Evolutionary conservation across 305 asterid species (phyloP).

Genomic region (Plantago coronopus): DNA sequence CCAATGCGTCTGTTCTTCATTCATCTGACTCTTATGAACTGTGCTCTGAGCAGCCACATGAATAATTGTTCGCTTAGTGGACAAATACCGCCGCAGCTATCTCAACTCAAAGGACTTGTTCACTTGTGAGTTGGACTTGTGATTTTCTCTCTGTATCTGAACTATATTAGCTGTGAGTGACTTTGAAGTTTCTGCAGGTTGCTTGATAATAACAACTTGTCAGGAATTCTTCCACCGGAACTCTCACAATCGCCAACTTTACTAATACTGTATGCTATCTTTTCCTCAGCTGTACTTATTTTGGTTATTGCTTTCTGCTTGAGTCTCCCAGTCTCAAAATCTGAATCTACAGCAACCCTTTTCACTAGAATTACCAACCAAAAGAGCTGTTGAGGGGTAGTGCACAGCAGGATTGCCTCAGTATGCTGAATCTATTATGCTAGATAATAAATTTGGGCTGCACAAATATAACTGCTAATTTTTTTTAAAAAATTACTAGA

Average conservation of each 20-base stretch:
- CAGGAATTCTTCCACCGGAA: slow-evolving; percentile 59
- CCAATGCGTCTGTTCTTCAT: background rate
- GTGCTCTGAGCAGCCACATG: slow-evolving; percentile 51
- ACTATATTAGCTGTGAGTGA: background rate
- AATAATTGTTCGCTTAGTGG: slow-evolving; percentile 62
- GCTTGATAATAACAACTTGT: slow-evolving; percentile 61
- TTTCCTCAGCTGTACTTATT: slow-evolving; percentile 16
- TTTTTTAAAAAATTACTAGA: too few species aligned
- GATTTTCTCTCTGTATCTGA: background rate
- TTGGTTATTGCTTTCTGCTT: background rate
- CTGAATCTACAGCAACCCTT: too few species aligned
- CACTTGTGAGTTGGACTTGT: slow-evolving; percentile 47
- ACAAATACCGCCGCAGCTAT: slow-evolving; percentile 52
- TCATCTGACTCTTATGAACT: slow-evolving; percentile 15
- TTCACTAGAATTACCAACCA: too few species aligned
- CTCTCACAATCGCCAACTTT: slow-evolving; percentile 42
- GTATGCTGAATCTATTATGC: too few species aligned
- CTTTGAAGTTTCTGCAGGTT: slow-evolving; percentile 32
- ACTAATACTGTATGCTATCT: slow-evolving; percentile 47
- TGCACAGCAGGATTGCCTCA: too few species aligned
- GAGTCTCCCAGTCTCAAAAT: background rate
- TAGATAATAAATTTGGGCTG: too few species aligned
- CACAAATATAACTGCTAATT: too few species aligned
- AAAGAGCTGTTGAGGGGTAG: too few species aligned
- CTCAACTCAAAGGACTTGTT: slow-evolving; percentile 45